Conservation (phyloP, 2,329 filamentous ascomycete genomes). For the Cladophialophora chaetospira region DNA sequence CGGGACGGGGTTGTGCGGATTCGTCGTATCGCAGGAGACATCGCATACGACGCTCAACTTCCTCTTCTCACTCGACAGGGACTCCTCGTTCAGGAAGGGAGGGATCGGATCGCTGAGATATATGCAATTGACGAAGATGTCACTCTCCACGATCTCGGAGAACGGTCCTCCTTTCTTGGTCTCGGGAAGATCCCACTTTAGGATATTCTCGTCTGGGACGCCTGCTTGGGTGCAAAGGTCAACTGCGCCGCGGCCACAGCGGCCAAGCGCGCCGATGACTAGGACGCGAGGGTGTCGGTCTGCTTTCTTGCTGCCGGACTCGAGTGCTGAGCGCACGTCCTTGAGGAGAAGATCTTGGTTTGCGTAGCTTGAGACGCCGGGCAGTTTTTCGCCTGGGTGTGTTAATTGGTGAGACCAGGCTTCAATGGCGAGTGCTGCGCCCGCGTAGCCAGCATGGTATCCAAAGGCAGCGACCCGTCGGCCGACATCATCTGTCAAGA, state of each 20-base stretch:
- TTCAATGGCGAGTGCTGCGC: constrained; percentile 70
- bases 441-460: constrained; percentile 74
- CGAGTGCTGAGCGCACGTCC: constrained; percentile 72
- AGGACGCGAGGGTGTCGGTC: constrained; percentile 72
- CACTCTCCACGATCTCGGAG: constrained; percentile 70
- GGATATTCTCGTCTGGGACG: constrained; percentile 67
- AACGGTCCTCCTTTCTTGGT: constrained; percentile 76
- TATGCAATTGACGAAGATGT: constrained; percentile 86
- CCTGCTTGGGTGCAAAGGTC: constrained; percentile 77
- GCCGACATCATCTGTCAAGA: constrained; percentile 72
- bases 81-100: constrained; percentile 74
- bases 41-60: constrained; percentile 80
- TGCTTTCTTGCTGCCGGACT: constrained; percentile 65
- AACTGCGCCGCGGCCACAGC: constrained; percentile 82
- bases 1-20: constrained; percentile 58
- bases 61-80: constrained; percentile 67
- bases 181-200: constrained; percentile 78
- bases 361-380: constrained; percentile 64
- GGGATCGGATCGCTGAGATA: constrained; percentile 79
- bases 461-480: constrained; percentile 55
- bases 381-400: constrained; percentile 67
- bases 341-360: constrained; percentile 73
- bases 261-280: constrained; percentile 73
- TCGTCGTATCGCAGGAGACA: constrained; percentile 54
- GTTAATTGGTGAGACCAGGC: constrained; percentile 69